Evolutionary conservation across 2,329 filamentous ascomycete genomes (phyloP), one percentile per base, ranked within the genome.

Genomic region (Parastagonospora nodorum): DNA sequence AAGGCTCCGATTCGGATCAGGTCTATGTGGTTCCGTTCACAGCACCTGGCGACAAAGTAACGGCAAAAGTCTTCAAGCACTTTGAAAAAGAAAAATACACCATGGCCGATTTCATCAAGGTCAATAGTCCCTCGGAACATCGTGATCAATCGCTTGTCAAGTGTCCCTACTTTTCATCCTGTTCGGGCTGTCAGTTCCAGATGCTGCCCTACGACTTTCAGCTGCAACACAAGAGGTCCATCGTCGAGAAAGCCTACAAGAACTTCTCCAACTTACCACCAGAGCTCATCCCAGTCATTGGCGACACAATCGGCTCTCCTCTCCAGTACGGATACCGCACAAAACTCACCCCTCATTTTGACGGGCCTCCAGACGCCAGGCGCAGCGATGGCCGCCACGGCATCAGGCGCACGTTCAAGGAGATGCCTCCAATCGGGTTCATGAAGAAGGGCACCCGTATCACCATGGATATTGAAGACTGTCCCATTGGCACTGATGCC

Each of bases 261-360:
- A 93, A 96, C 78, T 99, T 97, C 76, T 95, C 92, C 11, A 85
- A 90, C 53, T 80, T 99, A 6, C 81, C 88, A 0, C 84, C 88
- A 0, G 86, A 89, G 51, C 78, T 89, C 15, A 80, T 97, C 1
- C 94, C 94, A 2, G 69, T 82, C 2, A 83, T 97, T 48, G 83
- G 82, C 42, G 89, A 95, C 58, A 99, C 94, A 8, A 92, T 97
- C 65, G 89, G 89, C 41, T 96, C 90, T 36, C 94, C 94, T 2
- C 75, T 96, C 55, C 87, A 96, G 75, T 97, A 95, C 74, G 89
- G 88, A 49, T 99, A 99, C 78, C 86, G 94, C 46, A 99, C 94
- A 15, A 99, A 99, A 77, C 82, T 99, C 60, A 99, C 94, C 14
- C 94, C 94, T 27, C 94, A 99, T 75, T 99, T 97, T 69, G 89